These are phyloP conservation scores for Verticillium zaregamsianum DNA, from an alignment of 2,329 filamentous ascomycete species.

Conservation along the genomic window DNA sequence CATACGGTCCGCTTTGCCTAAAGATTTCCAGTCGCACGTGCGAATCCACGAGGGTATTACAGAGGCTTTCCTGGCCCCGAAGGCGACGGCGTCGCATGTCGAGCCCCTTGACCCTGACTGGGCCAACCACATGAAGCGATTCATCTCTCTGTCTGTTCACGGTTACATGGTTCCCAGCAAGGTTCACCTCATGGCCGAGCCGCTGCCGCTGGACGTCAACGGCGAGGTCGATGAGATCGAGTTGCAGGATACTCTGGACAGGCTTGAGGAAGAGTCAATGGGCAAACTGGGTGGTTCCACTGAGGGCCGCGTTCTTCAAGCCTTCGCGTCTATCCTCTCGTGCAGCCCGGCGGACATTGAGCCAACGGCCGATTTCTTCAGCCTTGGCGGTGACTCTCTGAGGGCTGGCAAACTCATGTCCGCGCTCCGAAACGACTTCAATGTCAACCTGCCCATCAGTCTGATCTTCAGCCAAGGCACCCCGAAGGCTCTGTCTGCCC, in stretches of 20 bases:
- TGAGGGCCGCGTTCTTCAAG: slow-evolving; percentile 34
- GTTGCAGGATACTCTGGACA: slow-evolving; percentile 27
- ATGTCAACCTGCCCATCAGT: slow-evolving; percentile 44
- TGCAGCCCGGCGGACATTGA: slow-evolving; percentile 33
- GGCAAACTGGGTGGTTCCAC: slow-evolving; percentile 14
- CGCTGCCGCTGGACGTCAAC: slow-evolving; percentile 25
- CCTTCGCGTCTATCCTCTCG: slow-evolving; percentile 41
- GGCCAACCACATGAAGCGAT: slow-evolving; percentile 11
- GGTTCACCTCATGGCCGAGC: slow-evolving; percentile 25
- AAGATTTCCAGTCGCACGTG: slow-evolving; percentile 13
- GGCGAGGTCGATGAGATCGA: slow-evolving; percentile 28
- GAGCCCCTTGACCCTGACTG: slow-evolving; percentile 1
- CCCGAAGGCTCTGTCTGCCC: slow-evolving; percentile 32
- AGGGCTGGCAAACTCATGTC: slow-evolving; percentile 49
- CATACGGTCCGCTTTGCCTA: slow-evolving; percentile 14
- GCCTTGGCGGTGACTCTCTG: slow-evolving; percentile 50
- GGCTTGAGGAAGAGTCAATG: slow-evolving; percentile 17
- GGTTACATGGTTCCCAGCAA: slow-evolving; percentile 34
- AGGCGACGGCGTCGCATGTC: neutral
- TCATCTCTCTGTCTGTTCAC: slow-evolving; percentile 13
- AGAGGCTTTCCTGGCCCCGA: slow-evolving; percentile 19
- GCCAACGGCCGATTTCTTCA: slow-evolving; percentile 43
- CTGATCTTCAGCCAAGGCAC: slow-evolving; percentile 46
- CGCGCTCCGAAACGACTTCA: slow-evolving; percentile 43
- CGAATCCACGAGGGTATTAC: slow-evolving; percentile 5